Evolutionary conservation across 257 asterid genomes (phyloP), one percentile per base, ranked within the genome.

Genomic region (Verbascum thapsus): DNA sequence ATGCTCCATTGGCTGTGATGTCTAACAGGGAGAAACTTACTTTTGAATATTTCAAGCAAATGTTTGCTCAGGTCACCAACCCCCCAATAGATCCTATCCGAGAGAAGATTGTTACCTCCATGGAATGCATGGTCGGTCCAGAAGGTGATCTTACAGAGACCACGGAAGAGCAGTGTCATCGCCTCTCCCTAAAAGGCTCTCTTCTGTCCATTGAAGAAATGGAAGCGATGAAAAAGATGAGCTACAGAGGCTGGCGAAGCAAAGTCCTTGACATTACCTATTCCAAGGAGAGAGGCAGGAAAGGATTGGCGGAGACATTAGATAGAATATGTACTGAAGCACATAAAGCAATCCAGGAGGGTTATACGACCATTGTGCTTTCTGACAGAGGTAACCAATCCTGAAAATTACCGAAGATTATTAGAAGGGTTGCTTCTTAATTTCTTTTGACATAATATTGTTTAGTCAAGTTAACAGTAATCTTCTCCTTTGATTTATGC

Each of bases 131-230:
- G 99, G 62, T 94, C n/a, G 99, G 99, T 51, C 99, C 99, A 8
- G 99, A 94, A 81, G 98, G 98, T 12, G 99, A 94, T 80, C 98
- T 90, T 35, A 90, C 99, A 7, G 99, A 94, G 76, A 84, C 96
- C 69, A 90, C 97, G 5, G 99, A 94, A 74, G 95, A 87, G 74
- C 99, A 94, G 69, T 94, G 99, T 52, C 95, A 80, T 53, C 97
- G 99, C 59, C 80, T 94, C 69, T 87, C 99, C 4, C 85, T 94
- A 53, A 90, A 90, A 77, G 96, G 99, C 9, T 92, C 99, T 47
- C 83, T 94, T 32, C 73, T 94, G 61, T 76, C 95, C 52, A 81
- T 87, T 71, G 88, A 87, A 26, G 95, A 94, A 74, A 90, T 80
- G 92, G 99, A 90, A 76, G 91, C 99, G 19, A 59, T 90, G 63